phyloP scores from a whole-genome alignment of 176 grass and related monocot species.

The Lolium multiflorum region DNA sequence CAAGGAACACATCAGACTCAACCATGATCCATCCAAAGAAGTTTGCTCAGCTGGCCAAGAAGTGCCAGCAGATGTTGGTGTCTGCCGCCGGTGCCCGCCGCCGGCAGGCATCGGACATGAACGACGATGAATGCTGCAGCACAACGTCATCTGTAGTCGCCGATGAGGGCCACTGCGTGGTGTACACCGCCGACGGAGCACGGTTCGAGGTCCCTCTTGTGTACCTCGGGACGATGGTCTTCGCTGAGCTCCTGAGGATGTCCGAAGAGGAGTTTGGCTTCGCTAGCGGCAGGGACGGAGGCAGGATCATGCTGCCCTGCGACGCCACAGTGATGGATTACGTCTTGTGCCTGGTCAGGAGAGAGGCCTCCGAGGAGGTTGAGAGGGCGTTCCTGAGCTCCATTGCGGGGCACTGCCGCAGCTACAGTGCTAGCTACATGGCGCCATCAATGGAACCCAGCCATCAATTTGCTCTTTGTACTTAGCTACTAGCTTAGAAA shows the following conservation, averaged over 20 bases:
- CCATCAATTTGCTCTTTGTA: conserved; percentile 20
- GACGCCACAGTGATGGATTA: neutral
- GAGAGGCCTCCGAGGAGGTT: neutral
- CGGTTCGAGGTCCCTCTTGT: conserved; percentile 25
- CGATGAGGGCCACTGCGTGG: neutral
- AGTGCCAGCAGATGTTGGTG: conserved; percentile 43
- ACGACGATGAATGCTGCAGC: neutral
- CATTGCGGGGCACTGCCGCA: neutral
- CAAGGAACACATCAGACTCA: neutral
- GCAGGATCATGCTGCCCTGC: neutral
- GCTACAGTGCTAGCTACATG: neutral
- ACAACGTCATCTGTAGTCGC: neutral
- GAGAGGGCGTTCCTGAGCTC: conserved; percentile 18
- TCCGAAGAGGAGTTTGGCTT: conserved; percentile 51
- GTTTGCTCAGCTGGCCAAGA: conserved; percentile 49
- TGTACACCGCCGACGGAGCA: neutral
- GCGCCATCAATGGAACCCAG: neutral
- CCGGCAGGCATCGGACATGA: neutral
- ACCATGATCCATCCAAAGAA: conserved; percentile 49
- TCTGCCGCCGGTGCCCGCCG: neutral
- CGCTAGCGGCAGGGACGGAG: neutral
- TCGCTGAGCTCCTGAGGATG: conserved; percentile 45
- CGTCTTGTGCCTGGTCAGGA: conserved; percentile 4
- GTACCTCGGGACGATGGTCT: conserved; percentile 25
- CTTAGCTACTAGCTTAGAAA: neutral